Base-by-base conservation (phyloP, 352 stramenopile genomes). In the Pythium utonaiense region DNA sequence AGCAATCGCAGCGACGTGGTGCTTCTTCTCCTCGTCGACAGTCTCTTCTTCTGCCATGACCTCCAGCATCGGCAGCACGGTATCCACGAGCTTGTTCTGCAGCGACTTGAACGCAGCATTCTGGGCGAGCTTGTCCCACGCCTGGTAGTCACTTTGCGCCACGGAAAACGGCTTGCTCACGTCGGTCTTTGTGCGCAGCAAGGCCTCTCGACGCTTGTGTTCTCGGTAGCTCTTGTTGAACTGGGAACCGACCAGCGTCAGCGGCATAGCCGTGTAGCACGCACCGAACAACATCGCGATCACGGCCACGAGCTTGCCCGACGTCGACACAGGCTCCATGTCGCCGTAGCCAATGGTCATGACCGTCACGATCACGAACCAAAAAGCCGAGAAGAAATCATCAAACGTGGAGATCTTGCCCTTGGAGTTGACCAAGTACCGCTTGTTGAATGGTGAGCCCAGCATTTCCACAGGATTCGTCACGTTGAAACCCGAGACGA, bases 221-320 rank as follows among this genome's bases (percentile, higher is more conserved):
- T 90, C 83, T 24, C 81, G 78, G 49, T 90, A 92, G 58, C 80
- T 89, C 51, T 87, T 88, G 64, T 92, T 90, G 57, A 90, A 92
- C 58, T 92, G 82, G 19, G 77, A 88, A 21, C 82, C 82, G 33
- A 92, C 82, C 27, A 92, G 70, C 24, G 82, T 92, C 38, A 92
- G 70, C 3, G 82, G 82, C 82, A 92, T 89, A 25, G 82, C 82
- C 41, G 78, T 92, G 67, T 92, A 92, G 54, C 80, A 92, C 22
- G 82, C 80, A 7, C 82, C 82, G 42, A 92, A 89, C 55, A 92
- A 80, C 82, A 92, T 92, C n/a, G 80, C 80, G 9, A 83, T 69
- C 13, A 89, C 75, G 3, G 80, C 78, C 13, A 91, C 79, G 33
- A 91, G 78, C 56, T 89, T 89, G 25, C 82, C 82, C 4, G 71